Base-by-base conservation (phyloP, 1,139 yeast genomes). In the Pichia kudriavzevii region DNA sequence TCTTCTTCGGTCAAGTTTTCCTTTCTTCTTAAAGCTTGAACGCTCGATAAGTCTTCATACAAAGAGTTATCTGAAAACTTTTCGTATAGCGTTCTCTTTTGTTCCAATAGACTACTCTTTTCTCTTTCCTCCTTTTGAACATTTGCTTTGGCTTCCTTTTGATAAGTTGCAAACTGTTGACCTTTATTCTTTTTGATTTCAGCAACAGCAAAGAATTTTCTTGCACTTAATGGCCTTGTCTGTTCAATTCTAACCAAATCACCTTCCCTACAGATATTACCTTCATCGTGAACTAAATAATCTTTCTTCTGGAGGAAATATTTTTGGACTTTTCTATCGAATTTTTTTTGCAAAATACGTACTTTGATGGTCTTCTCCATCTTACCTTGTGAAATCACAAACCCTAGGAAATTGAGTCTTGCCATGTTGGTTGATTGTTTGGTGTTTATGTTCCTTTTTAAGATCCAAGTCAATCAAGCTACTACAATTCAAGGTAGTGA, bases 361-460 rank as follows among this genome's bases (percentile, higher is more conserved):
- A 91, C 97, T 65, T 87, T 88, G 46, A 91, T 88, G 45, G 97
- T 88, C 67, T 91, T 91, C 60, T 73, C 71, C 96, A 88, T 88
- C 58, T 85, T 85, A 30, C 97, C 97, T 57, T 87, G 96, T 39
- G 96, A 84, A 26, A 85, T 78, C 49, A 91, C 97, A 58, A 85
- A 77, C 36, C 98, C 98, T 36, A 85, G 67, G 55, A 88, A 84
- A 58, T 84, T 85, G 52, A 84, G 95, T 61, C 85, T 79, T 39
- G 91, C 87, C 95, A 84, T 87, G 31, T 35, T 52, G 15, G 21
- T 15, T 16, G n/a, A 14, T 21, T 27, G 5, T 4, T 28, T 13
- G 9, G 13, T 7, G 10, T 26, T 8, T n/a, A n/a, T n/a, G n/a
- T n/a, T n/a, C n/a, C n/a, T n/a, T n/a, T n/a, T n/a, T n/a, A n/a